Evolutionary conservation across 495 filamentous ascomycete genomes (phyloP).

Genomic region (Penicillium egyptiacum): DNA sequence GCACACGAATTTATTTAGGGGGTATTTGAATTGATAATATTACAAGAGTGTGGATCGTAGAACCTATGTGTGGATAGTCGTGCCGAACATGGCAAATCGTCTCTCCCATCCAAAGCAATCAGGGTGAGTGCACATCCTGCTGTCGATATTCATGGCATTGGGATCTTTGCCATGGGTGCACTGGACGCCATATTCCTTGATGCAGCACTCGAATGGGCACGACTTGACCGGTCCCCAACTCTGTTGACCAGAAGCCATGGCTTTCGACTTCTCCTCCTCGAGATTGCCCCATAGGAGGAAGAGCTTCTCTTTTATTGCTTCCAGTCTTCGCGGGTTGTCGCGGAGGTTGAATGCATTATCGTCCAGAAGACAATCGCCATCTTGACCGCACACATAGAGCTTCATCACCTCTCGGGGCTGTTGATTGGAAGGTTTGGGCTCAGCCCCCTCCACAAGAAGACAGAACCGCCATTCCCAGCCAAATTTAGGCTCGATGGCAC

Average conservation of each 20-base stretch:
- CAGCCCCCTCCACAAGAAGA: slow-evolving; percentile 66
- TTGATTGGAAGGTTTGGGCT: slow-evolving; percentile 25
- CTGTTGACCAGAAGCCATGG: slow-evolving; percentile 15
- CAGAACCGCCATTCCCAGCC: slow-evolving; percentile 79
- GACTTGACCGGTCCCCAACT: slow-evolving; percentile 18
- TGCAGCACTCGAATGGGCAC: slow-evolving; percentile 40
- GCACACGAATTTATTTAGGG: background rate
- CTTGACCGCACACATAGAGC: slow-evolving; percentile 62
- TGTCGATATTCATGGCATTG: slow-evolving; percentile 25
- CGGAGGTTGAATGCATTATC: slow-evolving; percentile 69
- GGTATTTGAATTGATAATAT: slow-evolving; percentile 7
- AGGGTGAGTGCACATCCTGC: slow-evolving; percentile 27
- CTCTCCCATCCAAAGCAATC: slow-evolving; percentile 52
- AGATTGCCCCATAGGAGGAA: slow-evolving; percentile 86
- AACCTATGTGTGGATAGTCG: slow-evolving; percentile 38
- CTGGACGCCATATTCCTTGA: slow-evolving; percentile 56
- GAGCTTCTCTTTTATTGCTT: slow-evolving; percentile 63
- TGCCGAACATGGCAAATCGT: slow-evolving; percentile 50
- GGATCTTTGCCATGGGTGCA: slow-evolving; percentile 32
- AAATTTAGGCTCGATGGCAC: background rate
- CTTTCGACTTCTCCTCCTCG: slow-evolving; percentile 59
- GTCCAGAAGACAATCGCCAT: slow-evolving; percentile 64
- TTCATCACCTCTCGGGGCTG: slow-evolving; percentile 51
- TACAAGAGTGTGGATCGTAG: background rate
- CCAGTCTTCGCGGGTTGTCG: slow-evolving; percentile 43